Percentiles rank a stretch among this genome's conserved stretches.
Conservation (phyloP, 805 yeast genomes). For the Yamadazyma phyllophila region DNA sequence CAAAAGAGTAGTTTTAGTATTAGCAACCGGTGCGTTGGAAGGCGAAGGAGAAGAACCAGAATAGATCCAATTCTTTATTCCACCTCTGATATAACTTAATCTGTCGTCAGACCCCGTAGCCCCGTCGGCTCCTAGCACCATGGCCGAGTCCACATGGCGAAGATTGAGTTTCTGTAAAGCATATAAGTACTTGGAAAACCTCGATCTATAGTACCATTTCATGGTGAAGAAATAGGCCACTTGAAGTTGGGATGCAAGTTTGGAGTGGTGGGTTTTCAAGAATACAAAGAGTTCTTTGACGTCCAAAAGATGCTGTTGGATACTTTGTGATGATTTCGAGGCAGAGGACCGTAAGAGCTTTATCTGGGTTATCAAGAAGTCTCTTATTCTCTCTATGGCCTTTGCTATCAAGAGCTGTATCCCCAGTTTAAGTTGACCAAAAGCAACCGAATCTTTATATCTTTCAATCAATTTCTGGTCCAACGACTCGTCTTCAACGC, state of each 20-base stretch:
- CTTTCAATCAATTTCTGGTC: conserved; percentile 7
- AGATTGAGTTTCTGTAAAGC: conserved; percentile 65
- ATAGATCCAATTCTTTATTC: conserved; percentile 26
- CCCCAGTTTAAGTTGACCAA: conserved; percentile 30
- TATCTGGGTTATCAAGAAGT: conserved; percentile 62
- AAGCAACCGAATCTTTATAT: conserved; percentile 20
- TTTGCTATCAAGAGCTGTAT: conserved; percentile 56
- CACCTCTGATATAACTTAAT: conserved; percentile 18
- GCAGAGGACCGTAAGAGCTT: conserved; percentile 56
- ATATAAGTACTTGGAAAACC: conserved; percentile 73
- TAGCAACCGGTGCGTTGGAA: conserved; percentile 5
- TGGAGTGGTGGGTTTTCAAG: conserved; percentile 50
- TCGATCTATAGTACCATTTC: conserved; percentile 86
- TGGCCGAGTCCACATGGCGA: conserved; percentile 52
- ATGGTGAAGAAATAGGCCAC: conserved; percentile 85
- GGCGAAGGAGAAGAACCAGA: conserved; percentile 2
- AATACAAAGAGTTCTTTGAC: conserved; percentile 64
- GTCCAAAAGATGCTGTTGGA: conserved; percentile 64
- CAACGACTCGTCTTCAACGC: conserved; percentile 9
- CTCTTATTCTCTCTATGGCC: conserved; percentile 74
- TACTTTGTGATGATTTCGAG: conserved; percentile 63
- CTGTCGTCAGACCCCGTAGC: conserved; percentile 20
- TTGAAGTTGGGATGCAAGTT: conserved; percentile 68
- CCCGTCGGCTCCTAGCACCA: conserved; percentile 48
- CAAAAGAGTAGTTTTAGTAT: conserved; percentile 25